Evolutionary conservation across 495 filamentous ascomycete species (phyloP).

Genomic region (Tirmania nivea): DNA sequence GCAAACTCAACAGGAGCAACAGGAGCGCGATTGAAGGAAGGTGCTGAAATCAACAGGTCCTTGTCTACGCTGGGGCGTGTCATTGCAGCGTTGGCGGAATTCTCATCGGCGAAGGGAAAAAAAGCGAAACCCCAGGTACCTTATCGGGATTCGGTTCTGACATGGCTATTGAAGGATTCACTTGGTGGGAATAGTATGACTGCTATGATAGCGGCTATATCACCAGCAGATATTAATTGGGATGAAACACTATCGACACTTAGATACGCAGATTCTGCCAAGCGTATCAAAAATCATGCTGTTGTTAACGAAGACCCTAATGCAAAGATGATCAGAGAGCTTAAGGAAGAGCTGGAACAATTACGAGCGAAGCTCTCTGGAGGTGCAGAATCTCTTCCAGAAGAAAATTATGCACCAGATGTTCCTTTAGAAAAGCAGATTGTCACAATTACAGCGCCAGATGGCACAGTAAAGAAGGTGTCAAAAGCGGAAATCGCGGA

Average conservation of each 20-base stretch:
- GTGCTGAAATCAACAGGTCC: conserved; percentile 95
- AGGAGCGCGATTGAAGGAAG: conserved; percentile 88
- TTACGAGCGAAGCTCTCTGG: conserved; percentile 70
- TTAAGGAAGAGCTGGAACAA: conserved; percentile 84
- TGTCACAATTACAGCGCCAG: conserved; percentile 70
- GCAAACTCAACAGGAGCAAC: conserved; percentile 90
- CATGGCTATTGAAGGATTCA: conserved; percentile 94
- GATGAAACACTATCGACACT: conserved; percentile 92
- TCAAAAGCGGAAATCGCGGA: conserved; percentile 97
- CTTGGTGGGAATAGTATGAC: conserved; percentile 98
- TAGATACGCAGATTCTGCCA: conserved; percentile 91
- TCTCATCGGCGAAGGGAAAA: conserved; percentile 72
- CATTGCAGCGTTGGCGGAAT: conserved; percentile 85
- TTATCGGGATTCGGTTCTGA: conserved; percentile 90
- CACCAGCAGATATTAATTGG: conserved; percentile 96
- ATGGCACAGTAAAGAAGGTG: conserved; percentile 79
- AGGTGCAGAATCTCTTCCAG: conserved; percentile 33
- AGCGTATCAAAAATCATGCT: conserved; percentile 98
- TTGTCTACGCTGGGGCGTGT: conserved; percentile 93
- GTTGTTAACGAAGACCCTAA: conserved; percentile 99
- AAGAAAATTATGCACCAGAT: conserved; percentile 72
- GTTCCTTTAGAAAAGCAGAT: conserved; percentile 90
- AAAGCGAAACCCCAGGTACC: conserved; percentile 60
- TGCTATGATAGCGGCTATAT: conserved; percentile 98
- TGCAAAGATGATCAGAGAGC: conserved; percentile 90